Evolutionary conservation across 1,284 basidiomycete species (phyloP).

Genomic region (Erythrobasidium hasegawianum): DNA sequence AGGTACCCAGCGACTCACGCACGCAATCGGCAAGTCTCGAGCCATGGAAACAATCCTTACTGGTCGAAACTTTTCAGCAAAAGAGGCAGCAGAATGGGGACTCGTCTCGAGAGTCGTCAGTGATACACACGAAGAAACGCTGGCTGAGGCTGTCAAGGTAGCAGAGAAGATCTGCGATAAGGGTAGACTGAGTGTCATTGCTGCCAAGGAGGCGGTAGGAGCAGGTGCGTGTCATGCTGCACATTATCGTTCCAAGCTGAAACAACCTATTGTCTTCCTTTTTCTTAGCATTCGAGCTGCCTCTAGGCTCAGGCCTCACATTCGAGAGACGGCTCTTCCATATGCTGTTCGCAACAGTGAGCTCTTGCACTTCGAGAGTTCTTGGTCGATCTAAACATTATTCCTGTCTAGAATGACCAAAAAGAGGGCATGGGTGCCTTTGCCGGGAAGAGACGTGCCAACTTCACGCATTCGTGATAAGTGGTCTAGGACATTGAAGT

Average conservation of each 20-base stretch:
- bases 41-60: conserved; percentile 95
- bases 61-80: conserved; percentile 70
- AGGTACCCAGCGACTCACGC: conserved; percentile 66
- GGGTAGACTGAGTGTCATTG: conserved; percentile 78
- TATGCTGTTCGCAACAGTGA: conserved; percentile 75
- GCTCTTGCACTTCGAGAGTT: no score
- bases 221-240: conserved; percentile 72
- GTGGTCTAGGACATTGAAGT: not conserved
- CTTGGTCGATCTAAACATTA: no score
- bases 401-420: conserved; percentile 74
- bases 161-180: conserved; percentile 78
- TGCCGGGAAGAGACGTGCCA: conserved; percentile 90
- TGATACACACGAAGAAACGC: conserved; percentile 67
- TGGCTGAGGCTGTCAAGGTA: conserved; percentile 81
- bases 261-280: no score
- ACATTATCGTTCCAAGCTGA: no score
- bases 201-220: conserved; percentile 94
- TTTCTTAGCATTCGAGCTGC: conserved; percentile 71
- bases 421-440: conserved; percentile 99
- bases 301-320: conserved; percentile 74
- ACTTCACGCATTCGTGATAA: conserved; percentile 59
- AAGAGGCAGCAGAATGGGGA: conserved; percentile 82
- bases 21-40: conserved; percentile 83
- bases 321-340: conserved; percentile 92
- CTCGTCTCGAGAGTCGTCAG: conserved; percentile 73